A percentile compares a stretch with the other conserved stretches of the same genome.
These are phyloP conservation scores for Globisporangium splendens DNA, from an alignment of 352 stramenopile species.

Conservation along the genomic window DNA sequence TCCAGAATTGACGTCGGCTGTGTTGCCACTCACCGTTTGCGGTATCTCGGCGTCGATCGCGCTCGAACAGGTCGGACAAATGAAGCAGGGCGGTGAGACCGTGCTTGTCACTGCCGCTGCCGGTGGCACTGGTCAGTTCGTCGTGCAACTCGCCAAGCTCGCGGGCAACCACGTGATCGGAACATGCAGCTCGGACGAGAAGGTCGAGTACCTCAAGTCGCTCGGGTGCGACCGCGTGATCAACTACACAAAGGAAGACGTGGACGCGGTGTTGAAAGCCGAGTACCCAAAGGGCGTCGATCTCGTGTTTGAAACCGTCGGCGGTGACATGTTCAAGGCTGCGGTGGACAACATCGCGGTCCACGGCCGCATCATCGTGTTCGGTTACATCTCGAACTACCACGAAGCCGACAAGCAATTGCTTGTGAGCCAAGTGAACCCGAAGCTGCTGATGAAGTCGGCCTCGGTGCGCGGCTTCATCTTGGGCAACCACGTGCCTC, in stretches of 20 bases:
- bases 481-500: constrained; percentile 33
- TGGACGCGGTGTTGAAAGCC: constrained; percentile 50
- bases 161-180: constrained; percentile 77
- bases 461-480: constrained; percentile 52
- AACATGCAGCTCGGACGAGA: constrained; percentile 81
- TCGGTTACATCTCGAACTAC: constrained; percentile 55
- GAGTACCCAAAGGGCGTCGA: constrained; percentile 67
- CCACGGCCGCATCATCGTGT: constrained; percentile 55
- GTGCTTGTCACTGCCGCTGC: constrained; percentile 58
- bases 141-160: constrained; percentile 82
- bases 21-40: constrained; percentile 34
- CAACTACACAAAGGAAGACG: constrained; percentile 80
- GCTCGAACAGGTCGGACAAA: constrained; percentile 49
- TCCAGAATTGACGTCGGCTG: constrained; percentile 9
- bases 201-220: constrained; percentile 71
- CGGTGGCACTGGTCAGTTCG: constrained; percentile 80
- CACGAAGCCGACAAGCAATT: constrained; percentile 24
- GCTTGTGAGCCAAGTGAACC: constrained; percentile 10
- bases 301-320: constrained; percentile 64
- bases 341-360: constrained; percentile 57
- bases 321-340: constrained; percentile 47
- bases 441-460: constrained; percentile 20
- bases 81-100: constrained; percentile 48
- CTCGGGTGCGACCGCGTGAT: constrained; percentile 78
- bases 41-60: constrained; percentile 42